Evolutionary conservation across 1,284 basidiomycete genomes (phyloP), one percentile per base, ranked within the genome.

Genomic region (Veloboletus limbatus): DNA sequence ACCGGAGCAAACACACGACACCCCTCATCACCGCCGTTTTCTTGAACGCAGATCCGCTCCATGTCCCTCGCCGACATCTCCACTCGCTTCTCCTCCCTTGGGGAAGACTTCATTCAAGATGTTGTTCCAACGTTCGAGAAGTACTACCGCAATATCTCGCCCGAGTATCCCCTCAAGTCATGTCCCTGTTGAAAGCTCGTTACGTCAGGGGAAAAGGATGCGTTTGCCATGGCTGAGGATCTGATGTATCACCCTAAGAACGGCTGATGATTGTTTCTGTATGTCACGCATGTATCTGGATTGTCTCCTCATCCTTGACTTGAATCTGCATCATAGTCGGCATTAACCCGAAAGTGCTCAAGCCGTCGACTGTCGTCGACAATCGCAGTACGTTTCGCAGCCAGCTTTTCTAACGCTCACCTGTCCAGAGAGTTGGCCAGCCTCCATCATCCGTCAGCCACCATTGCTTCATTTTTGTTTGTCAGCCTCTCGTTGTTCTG

Each of bases 201-300:
- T 60, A 30, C 55, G 59, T 43, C 65, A 53, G 40, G 60, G 60
- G 28, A 66, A 63, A 54, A 63, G 63, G 39, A 49, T 56, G 27
- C 62, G 60, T 47, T 47, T 68, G 9, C 57, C 59, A 33, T 68
- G 66, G 63, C 38, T 65, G 43, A 67, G 52, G 52, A 50, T 64
- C 25, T 68, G 49, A 64, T 48, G 27, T 61, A 54, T 40, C 27
- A 7, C 30, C 39, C 25, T 47, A 21, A 20, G 42, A 44, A 46
- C 3, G 10, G 27, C 21, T 28, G 43, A 42, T 34, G 17, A 36
- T 48, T 43, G 26, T 49, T 46, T 43, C 40, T 47, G 62, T 65
- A 57, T 58, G 56, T 63, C 48, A 40, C 38, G n/a, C 44, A 41
- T 63, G 62, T 62, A 57, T 55, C 35, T 46, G 41, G 48, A 40